These are phyloP conservation scores for Cystobasidium tubakii DNA, from an alignment of 768 basidiomycete genomes.

Conservation along the genomic window DNA sequence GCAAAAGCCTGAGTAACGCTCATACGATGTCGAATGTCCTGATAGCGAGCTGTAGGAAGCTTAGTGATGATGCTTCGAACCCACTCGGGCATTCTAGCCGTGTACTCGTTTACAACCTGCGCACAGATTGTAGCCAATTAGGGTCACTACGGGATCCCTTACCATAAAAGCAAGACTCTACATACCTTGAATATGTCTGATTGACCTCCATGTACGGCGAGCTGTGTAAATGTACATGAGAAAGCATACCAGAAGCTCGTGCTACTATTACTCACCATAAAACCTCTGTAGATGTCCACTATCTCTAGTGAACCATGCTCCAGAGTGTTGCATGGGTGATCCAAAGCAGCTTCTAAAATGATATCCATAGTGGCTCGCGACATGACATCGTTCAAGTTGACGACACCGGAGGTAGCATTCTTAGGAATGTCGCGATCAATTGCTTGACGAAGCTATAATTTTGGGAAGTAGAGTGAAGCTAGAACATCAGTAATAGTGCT, in stretches of 20 bases:
- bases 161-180: neutral
- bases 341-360: neutral
- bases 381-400: constrained; percentile 12
- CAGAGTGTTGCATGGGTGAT: constrained; percentile 12
- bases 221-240: neutral
- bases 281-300: constrained; percentile 3
- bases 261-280: neutral
- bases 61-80: neutral
- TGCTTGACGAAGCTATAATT: neutral
- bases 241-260: neutral
- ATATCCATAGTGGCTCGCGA: constrained; percentile 18
- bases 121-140: neutral
- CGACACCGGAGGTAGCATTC: neutral
- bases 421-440: constrained; percentile 5
- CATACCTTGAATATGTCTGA: constrained; percentile 13
- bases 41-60: neutral
- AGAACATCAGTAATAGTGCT: too few species aligned
- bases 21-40: constrained; percentile 2
- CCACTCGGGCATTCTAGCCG: neutral
- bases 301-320: constrained; percentile 7
- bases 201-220: constrained; percentile 10
- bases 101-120: constrained; percentile 8
- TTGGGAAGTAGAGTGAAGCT: neutral
- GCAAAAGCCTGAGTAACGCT: neutral
- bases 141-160: neutral